Evolutionary conservation across 2,329 filamentous ascomycete species (phyloP), one percentile per base, ranked within the genome.

Genomic region (Myotisia sp.): DNA sequence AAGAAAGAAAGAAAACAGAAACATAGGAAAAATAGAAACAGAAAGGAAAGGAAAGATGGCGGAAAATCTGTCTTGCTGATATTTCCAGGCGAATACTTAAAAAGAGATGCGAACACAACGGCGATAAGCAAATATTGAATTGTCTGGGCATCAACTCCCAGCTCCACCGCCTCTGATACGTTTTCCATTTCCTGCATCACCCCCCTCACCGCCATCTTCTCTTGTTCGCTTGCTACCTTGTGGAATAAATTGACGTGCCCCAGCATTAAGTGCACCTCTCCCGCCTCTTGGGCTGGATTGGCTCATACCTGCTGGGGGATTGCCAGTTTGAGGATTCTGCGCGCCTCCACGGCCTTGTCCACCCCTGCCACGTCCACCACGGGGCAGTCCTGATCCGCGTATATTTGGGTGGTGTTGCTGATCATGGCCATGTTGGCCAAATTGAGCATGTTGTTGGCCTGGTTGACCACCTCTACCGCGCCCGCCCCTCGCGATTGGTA

Each of bases 191-290:
- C 50, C 56, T 21, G 49, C 50, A 26, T 51, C 46, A 13, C 50
- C 42, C 17, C 39, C 59, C 28, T 59, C 56, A 7, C 48, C 43
- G 3, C 58, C 60, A 36, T 72, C 69, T 36, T 72, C 69, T 34
- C 69, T 60, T 13, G 65, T 60, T 22, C 70, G 59, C 52, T 74
- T 73, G 44, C 64, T 68, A 14, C 68, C 66, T 10, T 65, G 62
- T 18, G 69, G 70, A 44, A 72, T 68, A 37, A 75, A 73, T 31
- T 68, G 67, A 9, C 58, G 57, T 14, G 63, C 68, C 7, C 58
- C 54, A 2, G 63, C 61, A 47, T 67, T 71, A 23, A 72, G 46
- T 7, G 39, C 56, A n/a, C 54, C 51, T 14, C 64, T 49, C 14
- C 49, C 50, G 18, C 50, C 47, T 23, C 48, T 46, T 8, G 51